Base-by-base conservation (phyloP, 2,329 filamentous ascomycete species). In the Fusarium humuli region DNA sequence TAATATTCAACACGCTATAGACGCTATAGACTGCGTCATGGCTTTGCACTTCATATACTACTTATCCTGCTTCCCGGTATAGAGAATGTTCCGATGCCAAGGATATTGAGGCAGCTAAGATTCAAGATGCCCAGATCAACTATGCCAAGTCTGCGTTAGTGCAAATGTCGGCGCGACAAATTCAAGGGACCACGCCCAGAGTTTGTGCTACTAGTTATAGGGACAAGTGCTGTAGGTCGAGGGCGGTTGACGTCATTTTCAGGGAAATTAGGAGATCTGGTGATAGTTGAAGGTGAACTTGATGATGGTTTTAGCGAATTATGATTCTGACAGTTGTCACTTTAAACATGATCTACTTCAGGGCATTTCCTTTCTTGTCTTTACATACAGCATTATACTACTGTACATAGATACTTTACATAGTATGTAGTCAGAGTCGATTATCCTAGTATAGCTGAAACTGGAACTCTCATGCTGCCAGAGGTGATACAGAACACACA, bases 181-280 rank as follows among this genome's bases (percentile, higher is more conserved):
- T 50, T 55, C 64, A 61, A 70, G 63, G 68, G 63, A 69, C 67
- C 64, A 61, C 32, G 32, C 27, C 48, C 42, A 50, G 40, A 58
- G 20, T 55, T 61, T 55, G 42, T 44, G 30, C 34, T 42, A 47
- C 23, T 23, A 23, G 6, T 25, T 29, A 22, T 44, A 44, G 14
- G 22, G 45, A 29, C 25, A 47, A 37, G 18, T n/a, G 34, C 34
- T 37, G 30, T 42, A 64, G 45, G 23, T 66, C 14, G 12, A 40
- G 18, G 44, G 29, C 9, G 27, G 23, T 62, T 73, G 71, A 73
- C 71, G 71, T 73, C 71, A 73, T 60, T 45, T 48, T 42, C 16
- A 41, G 5, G 29, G 41, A 49, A 44, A 9, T 60, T 23, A 22
- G 44, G 58, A 44, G 40, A 56, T 73, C 70, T 66, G 44, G 46